These are phyloP conservation scores for Stentor coeruleus DNA, from an alignment of 73 alveolate genomes.

Conservation along the genomic window DNA sequence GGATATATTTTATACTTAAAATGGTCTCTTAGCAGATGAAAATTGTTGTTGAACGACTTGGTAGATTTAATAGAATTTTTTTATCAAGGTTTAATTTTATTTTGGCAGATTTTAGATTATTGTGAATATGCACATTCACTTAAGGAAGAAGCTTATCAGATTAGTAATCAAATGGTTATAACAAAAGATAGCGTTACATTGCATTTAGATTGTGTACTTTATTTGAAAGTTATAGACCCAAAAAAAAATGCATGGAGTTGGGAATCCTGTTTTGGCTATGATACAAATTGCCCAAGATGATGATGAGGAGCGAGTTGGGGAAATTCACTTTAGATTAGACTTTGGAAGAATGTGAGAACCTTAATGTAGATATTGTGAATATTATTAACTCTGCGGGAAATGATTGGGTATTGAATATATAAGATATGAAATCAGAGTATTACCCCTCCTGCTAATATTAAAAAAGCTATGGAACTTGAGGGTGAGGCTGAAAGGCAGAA, in stretches of 20 bases:
- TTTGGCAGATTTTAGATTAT: conserved; percentile 65
- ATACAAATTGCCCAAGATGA: conserved; percentile 82
- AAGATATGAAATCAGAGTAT: conserved; percentile 82
- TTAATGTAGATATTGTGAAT: conserved; percentile 61
- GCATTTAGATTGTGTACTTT: conserved; percentile 85
- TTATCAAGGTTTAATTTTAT: conserved; percentile 78
- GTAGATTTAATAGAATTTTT: conserved; percentile 67
- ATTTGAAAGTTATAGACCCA: conserved; percentile 80
- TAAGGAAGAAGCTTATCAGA: conserved; percentile 76
- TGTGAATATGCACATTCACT: conserved; percentile 76
- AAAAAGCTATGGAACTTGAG: conserved; percentile 68
- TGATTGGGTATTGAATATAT: conserved; percentile 73
- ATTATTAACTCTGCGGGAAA: conserved; percentile 60
- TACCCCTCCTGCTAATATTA: conserved; percentile 63
- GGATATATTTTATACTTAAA: no score
- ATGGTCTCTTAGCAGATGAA: conserved; percentile 82
- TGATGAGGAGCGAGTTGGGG: conserved; percentile 92
- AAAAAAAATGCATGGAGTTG: conserved; percentile 72
- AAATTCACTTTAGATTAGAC: conserved; percentile 54
- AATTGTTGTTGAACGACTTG: conserved; percentile 81
- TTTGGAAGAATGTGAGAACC: conserved; percentile 74
- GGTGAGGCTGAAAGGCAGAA: conserved; percentile 84
- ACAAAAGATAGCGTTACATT: conserved; percentile 87
- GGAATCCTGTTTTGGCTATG: conserved; percentile 63
- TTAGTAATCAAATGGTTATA: conserved; percentile 72